phyloP scores from a whole-genome alignment of 31 red algal genomes.

The Bonnemaisonia californica region DNA sequence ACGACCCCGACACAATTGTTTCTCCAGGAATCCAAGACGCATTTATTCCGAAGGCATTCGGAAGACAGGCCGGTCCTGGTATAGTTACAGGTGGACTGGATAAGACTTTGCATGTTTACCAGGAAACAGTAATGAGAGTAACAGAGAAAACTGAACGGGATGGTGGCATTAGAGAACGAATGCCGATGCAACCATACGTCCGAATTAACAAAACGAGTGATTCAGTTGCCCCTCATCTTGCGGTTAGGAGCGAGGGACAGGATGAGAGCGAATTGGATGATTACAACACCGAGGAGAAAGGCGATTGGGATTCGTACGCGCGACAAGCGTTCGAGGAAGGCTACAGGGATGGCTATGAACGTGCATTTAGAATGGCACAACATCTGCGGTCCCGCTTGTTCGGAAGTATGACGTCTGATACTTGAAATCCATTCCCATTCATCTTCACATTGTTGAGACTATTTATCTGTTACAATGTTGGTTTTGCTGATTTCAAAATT shows the following conservation, averaged over 20 bases:
- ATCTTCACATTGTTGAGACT: no score
- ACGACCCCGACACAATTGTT: not conserved
- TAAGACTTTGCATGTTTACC: not conserved
- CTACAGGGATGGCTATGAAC: conserved; percentile 18
- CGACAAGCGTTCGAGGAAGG: conserved; percentile 10
- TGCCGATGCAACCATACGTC: not conserved
- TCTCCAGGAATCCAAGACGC: not conserved
- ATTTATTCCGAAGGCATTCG: not conserved
- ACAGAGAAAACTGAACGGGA: not conserved
- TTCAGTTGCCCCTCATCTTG: no score
- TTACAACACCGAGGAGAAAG: not conserved
- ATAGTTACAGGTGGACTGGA: not conserved
- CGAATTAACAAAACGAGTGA: no score
- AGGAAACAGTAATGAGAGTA: not conserved
- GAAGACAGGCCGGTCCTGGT: not conserved
- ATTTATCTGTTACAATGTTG: no score
- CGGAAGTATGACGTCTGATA: no score
- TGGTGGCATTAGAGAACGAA: not conserved
- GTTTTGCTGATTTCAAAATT: no score
- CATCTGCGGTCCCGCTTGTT: conserved; percentile 10
- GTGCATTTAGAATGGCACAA: conserved; percentile 20
- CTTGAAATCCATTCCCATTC: no score
- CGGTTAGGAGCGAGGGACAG: not conserved
- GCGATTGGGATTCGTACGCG: conserved; percentile 18
- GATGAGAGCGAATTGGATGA: not conserved